A percentile compares a stretch with the other conserved stretches of the same genome.
Evolutionary conservation across 2,329 filamentous ascomycete genomes (phyloP).

Genomic region (Phaeosphaeriaceae sp.): DNA sequence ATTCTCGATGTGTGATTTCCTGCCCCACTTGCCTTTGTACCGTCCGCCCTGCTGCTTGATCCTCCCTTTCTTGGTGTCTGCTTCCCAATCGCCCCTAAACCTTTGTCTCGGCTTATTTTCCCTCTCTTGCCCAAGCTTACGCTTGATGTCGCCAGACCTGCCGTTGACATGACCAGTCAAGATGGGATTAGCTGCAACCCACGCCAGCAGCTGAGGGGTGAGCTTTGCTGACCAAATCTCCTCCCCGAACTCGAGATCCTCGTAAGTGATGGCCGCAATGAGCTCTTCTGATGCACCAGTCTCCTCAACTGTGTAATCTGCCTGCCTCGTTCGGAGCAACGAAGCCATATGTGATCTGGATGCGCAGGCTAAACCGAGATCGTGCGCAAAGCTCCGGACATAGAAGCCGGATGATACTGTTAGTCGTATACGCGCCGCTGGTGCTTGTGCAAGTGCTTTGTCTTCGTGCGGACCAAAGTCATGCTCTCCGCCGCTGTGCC

Average conservation of each 20-base stretch:
- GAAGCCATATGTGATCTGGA: conserved; percentile 33
- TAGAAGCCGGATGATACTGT: conserved; percentile 42
- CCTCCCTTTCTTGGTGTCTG: conserved; percentile 34
- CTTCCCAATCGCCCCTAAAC: conserved; percentile 39
- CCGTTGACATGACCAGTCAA: conserved; percentile 26
- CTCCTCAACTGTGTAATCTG: conserved; percentile 19
- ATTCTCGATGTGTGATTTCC: background rate
- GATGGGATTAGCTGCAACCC: conserved; percentile 30
- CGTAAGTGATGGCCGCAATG: conserved; percentile 26
- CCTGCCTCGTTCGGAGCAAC: conserved; percentile 34
- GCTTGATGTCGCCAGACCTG: conserved; percentile 21
- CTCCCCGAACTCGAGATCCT: conserved; percentile 31
- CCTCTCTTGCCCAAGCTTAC: conserved; percentile 16
- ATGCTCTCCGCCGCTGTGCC: conserved; percentile 28
- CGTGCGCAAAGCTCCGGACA: conserved; percentile 42
- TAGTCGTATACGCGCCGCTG: conserved; percentile 29
- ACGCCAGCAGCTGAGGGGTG: conserved; percentile 25
- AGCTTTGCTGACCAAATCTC: conserved; percentile 30
- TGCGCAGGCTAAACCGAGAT: conserved; percentile 35
- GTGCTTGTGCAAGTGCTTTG: conserved; percentile 13
- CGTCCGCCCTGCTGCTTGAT: conserved; percentile 39
- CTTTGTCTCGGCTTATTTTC: conserved; percentile 25
- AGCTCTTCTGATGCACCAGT: conserved; percentile 7
- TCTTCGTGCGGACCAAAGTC: conserved; percentile 19
- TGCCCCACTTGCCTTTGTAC: conserved; percentile 33